Conservation (phyloP, 2,329 filamentous ascomycete species). For the Ophiosphaerella herpotricha region DNA sequence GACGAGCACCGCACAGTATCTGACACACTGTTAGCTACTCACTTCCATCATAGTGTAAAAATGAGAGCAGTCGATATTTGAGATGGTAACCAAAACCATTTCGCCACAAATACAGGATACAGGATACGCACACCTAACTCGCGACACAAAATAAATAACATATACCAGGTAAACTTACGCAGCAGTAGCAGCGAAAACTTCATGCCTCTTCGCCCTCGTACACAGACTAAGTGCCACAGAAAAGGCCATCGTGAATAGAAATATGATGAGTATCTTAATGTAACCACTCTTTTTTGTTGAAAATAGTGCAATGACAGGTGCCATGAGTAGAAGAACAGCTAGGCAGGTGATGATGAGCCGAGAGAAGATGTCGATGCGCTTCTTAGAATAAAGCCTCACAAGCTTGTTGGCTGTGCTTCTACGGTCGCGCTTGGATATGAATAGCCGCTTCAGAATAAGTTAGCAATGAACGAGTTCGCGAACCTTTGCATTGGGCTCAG, state of each 20-base stretch:
- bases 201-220: conserved; percentile 15
- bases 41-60: neutral
- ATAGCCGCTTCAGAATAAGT: conserved; percentile 5
- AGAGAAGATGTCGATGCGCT: conserved; percentile 15
- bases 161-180: conserved; percentile 10
- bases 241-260: conserved; percentile 12
- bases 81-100: too few species aligned
- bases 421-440: conserved; percentile 16
- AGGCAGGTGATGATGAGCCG: conserved; percentile 22
- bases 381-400: conserved; percentile 17
- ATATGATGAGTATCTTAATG: conserved; percentile 25
- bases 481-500: neutral
- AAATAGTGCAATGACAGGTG: conserved; percentile 19
- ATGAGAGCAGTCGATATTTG: too few species aligned
- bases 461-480: neutral
- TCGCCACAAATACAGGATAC: too few species aligned
- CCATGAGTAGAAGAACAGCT: conserved; percentile 26
- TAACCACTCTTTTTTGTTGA: conserved; percentile 14
- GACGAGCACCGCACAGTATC: neutral
- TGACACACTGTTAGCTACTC: neutral
- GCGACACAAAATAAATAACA: neutral
- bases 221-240: conserved; percentile 4
- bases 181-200: conserved; percentile 16
- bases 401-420: conserved; percentile 11
- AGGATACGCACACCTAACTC: too few species aligned